Percentiles rank a stretch among this genome's conserved stretches.
Conservation (phyloP, 768 basidiomycete species). For the Leccinum uliginosum region DNA sequence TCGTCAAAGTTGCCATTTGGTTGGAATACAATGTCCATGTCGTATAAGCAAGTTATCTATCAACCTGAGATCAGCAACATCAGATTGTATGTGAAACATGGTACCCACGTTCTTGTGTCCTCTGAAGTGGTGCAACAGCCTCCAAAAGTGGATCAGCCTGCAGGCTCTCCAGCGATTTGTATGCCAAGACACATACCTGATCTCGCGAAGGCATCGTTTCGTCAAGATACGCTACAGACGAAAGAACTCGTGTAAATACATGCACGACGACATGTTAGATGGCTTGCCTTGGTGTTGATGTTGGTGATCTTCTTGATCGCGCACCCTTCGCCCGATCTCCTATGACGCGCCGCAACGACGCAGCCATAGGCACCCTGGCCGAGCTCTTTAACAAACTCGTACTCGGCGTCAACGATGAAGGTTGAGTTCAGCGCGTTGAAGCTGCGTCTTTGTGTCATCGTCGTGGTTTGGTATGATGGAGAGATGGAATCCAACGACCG, state of each 20-base stretch:
- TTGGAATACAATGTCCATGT: constrained; percentile 97
- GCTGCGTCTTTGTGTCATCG: constrained; percentile 64
- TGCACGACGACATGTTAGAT: background rate
- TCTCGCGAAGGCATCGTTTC: constrained; percentile 93
- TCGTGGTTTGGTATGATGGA: constrained; percentile 10
- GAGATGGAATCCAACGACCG: background rate
- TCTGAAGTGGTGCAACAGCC: constrained; percentile 94
- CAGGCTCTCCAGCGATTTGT: background rate
- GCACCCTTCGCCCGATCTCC: constrained; percentile 79
- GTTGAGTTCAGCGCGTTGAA: constrained; percentile 83
- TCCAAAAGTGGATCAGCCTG: constrained; percentile 30
- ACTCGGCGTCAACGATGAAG: constrained; percentile 85
- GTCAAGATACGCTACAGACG: constrained; percentile 78
- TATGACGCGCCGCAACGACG: constrained; percentile 83
- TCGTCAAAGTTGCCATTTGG: constrained; percentile 91
- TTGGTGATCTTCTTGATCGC: constrained; percentile 97
- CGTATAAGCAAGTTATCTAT: constrained; percentile 94
- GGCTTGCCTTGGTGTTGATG: constrained; percentile 78
- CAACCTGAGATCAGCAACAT: constrained; percentile 2
- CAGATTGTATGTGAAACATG: constrained; percentile 21
- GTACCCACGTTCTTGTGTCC: constrained; percentile 90
- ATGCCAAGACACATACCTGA: constrained; percentile 53
- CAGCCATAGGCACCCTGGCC: constrained; percentile 95
- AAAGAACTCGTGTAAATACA: constrained; percentile 11
- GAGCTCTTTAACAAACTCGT: constrained; percentile 94